Percentiles rank a stretch among this genome's conserved stretches.
Evolutionary conservation across 129 eudicot genomes (phyloP).

Genomic region (Dittrichia graveolens): DNA sequence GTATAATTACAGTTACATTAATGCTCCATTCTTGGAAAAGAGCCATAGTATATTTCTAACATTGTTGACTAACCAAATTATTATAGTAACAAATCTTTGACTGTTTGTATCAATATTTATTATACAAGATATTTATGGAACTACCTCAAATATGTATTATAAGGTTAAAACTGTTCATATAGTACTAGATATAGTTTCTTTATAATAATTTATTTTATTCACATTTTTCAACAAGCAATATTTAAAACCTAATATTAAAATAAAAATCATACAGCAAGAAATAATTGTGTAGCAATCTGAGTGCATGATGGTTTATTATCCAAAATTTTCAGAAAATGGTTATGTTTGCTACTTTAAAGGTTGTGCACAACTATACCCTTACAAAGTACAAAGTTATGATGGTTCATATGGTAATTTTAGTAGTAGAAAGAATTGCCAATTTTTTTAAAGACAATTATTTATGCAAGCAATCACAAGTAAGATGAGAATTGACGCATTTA

Average conservation of each 20-base stretch:
- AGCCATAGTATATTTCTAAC: not conserved
- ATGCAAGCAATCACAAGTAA: not conserved
- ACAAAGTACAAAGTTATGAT: not conserved
- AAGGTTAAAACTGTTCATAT: not conserved
- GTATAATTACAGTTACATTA: not conserved
- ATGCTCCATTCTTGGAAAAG: not conserved
- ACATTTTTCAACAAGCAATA: not conserved
- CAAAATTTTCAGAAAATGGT: not conserved
- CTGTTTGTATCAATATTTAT: slow-evolving; percentile 1
- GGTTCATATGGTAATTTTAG: not conserved
- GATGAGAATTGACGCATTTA: slow-evolving; percentile 4
- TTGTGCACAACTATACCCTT: not conserved
- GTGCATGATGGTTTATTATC: not conserved
- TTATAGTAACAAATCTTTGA: not conserved
- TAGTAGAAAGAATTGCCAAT: no score
- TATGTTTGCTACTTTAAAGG: not conserved
- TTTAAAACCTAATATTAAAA: not conserved
- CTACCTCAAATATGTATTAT: not conserved
- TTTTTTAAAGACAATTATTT: no score
- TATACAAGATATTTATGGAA: slow-evolving; percentile 2
- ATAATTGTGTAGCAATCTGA: not conserved
- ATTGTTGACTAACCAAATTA: not conserved
- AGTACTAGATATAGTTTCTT: not conserved
- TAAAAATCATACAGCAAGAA: no score
- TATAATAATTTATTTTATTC: not conserved